phyloP scores from a whole-genome alignment of 371 early-diverging fungal species.

The Lichtheimia corymbifera region DNA sequence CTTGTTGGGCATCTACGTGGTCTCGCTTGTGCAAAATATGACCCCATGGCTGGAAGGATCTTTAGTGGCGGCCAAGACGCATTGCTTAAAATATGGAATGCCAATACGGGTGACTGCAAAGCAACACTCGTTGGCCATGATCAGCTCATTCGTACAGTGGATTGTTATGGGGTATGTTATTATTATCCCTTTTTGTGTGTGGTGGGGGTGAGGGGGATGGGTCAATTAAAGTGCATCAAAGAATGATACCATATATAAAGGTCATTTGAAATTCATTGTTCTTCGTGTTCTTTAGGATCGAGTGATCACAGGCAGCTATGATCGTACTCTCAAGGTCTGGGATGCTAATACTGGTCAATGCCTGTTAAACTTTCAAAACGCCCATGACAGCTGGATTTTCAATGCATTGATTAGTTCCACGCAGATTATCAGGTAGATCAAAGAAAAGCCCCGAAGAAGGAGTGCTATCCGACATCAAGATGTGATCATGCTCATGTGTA shows the following conservation, averaged over 20 bases:
- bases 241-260: too few species aligned
- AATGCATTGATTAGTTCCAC: conserved; percentile 80
- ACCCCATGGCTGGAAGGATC: conserved; percentile 66
- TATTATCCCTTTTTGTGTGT: conserved; percentile 16
- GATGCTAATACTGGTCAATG: conserved; percentile 55
- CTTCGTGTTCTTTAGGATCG: conserved; percentile 29
- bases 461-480: not conserved
- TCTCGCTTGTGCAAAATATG: conserved; percentile 90
- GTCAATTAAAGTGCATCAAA: not conserved
- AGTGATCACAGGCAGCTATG: conserved; percentile 69
- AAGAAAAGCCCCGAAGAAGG: not conserved
- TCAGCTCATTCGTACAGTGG: conserved; percentile 92
- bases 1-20: conserved; percentile 81
- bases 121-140: conserved; percentile 82
- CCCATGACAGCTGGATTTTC: conserved; percentile 92
- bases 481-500: not conserved
- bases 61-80: conserved; percentile 92
- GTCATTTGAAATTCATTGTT: too few species aligned
- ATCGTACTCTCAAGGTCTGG: conserved; percentile 95
- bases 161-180: conserved; percentile 63
- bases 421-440: conserved; percentile 68
- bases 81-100: conserved; percentile 93
- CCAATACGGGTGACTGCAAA: conserved; percentile 74
- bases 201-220: not conserved
- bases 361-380: conserved; percentile 65